Conservation (phyloP, 306 rosid genomes). For the Morella rubra region DNA sequence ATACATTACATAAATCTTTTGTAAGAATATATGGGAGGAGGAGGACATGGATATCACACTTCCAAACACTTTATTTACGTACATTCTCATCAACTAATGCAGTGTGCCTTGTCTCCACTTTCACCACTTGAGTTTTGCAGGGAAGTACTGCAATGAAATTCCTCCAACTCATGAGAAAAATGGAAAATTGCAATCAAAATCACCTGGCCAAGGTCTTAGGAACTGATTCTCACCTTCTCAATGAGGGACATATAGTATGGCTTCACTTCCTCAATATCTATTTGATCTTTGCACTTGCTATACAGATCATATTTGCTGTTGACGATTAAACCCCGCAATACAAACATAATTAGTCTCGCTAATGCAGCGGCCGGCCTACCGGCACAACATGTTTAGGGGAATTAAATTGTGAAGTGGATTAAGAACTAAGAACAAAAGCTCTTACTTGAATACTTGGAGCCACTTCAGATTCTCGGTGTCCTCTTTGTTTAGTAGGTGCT, state of each 20-base stretch:
- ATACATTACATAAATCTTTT: too few relatives aligned
- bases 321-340: background rate
- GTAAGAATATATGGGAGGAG: too few relatives aligned
- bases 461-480: conserved; percentile 57
- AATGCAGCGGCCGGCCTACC: too few relatives aligned
- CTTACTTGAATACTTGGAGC: conserved; percentile 55
- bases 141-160: conserved; percentile 36
- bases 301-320: conserved; percentile 83
- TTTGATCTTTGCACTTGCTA: conserved; percentile 70
- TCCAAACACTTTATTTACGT: background rate
- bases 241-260: conserved; percentile 77
- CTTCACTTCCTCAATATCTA: conserved; percentile 60
- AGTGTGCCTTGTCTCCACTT: background rate
- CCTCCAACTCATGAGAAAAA: background rate
- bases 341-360: background rate
- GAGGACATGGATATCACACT: background rate
- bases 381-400: background rate
- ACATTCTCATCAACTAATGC: background rate
- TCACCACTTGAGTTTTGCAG: conserved; percentile 49
- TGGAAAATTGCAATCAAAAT: background rate
- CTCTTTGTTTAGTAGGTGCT: conserved; percentile 52
- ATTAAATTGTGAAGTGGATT: background rate
- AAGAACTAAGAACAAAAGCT: background rate
- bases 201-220: background rate
- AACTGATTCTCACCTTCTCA: conserved; percentile 48